Percentiles rank a stretch among this genome's conserved stretches.
Evolutionary conservation across 2,329 filamentous ascomycete species (phyloP).

Genomic region (Arthrobotrys entomopaga): DNA sequence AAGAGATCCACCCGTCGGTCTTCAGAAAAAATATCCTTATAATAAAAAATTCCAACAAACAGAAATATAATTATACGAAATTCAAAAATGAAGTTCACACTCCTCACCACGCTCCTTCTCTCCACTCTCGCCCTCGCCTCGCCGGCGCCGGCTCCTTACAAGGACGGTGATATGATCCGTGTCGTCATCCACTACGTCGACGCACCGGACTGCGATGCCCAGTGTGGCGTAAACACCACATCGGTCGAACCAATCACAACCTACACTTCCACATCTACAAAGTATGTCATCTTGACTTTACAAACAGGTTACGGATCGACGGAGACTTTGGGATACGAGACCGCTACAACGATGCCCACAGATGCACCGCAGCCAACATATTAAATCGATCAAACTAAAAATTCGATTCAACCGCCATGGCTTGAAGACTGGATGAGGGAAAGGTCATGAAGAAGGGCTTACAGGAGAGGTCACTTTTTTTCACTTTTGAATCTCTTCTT

Average conservation of each 20-base stretch:
- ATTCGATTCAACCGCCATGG: slow-evolving; percentile 1
- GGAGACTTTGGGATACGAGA: slow-evolving; percentile 43
- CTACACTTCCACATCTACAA: slow-evolving; percentile 36
- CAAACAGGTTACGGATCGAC: slow-evolving; percentile 38
- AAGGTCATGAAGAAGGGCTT: slow-evolving; percentile 4
- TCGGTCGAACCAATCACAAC: slow-evolving; percentile 23
- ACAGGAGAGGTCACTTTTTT: not conserved
- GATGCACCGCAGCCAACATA: slow-evolving; percentile 34
- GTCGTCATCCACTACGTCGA: slow-evolving; percentile 53
- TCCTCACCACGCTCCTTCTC: slow-evolving; percentile 33
- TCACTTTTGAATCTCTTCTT: not conserved
- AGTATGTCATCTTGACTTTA: slow-evolving; percentile 49
- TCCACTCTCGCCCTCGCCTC: slow-evolving; percentile 27
- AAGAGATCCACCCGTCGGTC: slow-evolving; percentile 25
- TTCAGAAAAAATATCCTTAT: slow-evolving; percentile 16
- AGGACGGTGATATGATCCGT: slow-evolving; percentile 27
- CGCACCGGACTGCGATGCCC: slow-evolving; percentile 43
- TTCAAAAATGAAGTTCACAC: slow-evolving; percentile 39
- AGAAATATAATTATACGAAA: slow-evolving; percentile 4
- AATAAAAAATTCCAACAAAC: slow-evolving; percentile 15
- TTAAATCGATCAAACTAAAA: slow-evolving; percentile 19
- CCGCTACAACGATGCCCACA: slow-evolving; percentile 32
- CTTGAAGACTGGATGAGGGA: not conserved
- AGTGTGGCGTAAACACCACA: slow-evolving; percentile 47
- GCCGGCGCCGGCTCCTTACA: slow-evolving; percentile 12